Base-by-base conservation (phyloP, 148 eudicot species). In the Nepenthes gracilis region DNA sequence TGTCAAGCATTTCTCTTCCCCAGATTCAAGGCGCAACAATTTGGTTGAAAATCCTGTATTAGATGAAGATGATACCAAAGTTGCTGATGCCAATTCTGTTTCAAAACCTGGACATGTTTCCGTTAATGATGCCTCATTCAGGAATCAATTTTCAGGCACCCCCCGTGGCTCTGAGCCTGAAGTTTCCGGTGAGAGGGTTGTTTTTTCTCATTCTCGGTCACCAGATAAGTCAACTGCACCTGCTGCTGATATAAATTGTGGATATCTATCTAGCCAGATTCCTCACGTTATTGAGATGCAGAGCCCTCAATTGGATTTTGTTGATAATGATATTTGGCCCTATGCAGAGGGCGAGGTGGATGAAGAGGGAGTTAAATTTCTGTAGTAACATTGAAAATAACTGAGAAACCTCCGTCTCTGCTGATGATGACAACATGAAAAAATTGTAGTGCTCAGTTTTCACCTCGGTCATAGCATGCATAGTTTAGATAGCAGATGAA, bases 41-140 rank as follows among this genome's bases (percentile, higher is more conserved):
- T 63, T 43, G 47, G 59, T 45, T 54, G 70, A 66, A 69, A 80
- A 64, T 8, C 45, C 63, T 36, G 64, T 50, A 35, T 34, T 48
- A 32, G 71, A 64, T 49, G 55, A n/a, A 61, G 48, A 23, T 51
- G 55, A 60, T n/a, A 69, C 56, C 35, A 36, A 74, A 14, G 49
- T 36, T 48, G 34, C 14, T 33, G 43, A 61, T 35, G 37, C 9
- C 12, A 54, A 33, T 49, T 61, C 54, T 61, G 38, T 51, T 12
- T 47, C 54, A 49, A 49, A 61, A 33, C 23, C 23, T 45, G 23
- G 2, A 34, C 11, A 37, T 54, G 34, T 3, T 49, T 33, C 54
- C 47, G 37, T 61, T 38, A 49, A 62, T 34, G 65, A 54, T 15
- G 43, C 59, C 5, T 52, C 54, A 15, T 11, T 35, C 2, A 13